A percentile compares a stretch with the other conserved stretches of the same genome.
Evolutionary conservation across 108 stramenopile species (phyloP).

Genomic region (Fragilariopsis cylindrus): DNA sequence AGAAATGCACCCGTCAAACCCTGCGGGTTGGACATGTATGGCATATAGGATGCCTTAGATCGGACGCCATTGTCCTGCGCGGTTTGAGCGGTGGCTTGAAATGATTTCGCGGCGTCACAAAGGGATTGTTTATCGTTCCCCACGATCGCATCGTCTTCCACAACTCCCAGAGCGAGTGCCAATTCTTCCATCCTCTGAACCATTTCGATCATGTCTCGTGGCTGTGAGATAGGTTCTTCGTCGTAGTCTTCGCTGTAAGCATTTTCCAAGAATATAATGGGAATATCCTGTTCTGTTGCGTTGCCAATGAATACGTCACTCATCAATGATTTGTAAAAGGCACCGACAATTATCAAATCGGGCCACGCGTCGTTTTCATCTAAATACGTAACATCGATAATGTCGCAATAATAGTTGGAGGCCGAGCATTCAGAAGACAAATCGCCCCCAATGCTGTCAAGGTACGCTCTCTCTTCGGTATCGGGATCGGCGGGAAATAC

Average conservation of each 20-base stretch:
- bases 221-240: not conserved
- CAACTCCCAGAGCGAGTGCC: constrained; percentile 13
- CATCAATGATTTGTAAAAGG: not conserved
- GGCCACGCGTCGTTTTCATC: not conserved
- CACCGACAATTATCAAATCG: too few species aligned
- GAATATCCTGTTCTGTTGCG: not conserved
- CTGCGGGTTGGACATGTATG: too few species aligned
- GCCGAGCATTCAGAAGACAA: constrained; percentile 3
- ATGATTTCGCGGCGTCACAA: constrained; percentile 6
- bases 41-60: constrained; percentile 7
- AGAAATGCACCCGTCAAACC: constrained; percentile 4
- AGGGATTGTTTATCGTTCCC: constrained; percentile 3
- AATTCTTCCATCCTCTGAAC: constrained; percentile 7
- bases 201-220: constrained; percentile 12
- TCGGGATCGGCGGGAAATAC: constrained; percentile 8
- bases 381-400: not conserved
- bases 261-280: constrained; percentile 8
- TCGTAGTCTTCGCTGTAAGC: not conserved
- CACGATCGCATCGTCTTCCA: not conserved
- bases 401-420: not conserved
- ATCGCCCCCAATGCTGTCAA: not conserved
- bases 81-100: constrained; percentile 1
- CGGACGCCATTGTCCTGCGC: constrained; percentile 12
- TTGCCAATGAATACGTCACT: not conserved
- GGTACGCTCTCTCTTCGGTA: constrained; percentile 9